Conservation (phyloP, 2,329 filamentous ascomycete genomes). For the Cladosporium velox region DNA sequence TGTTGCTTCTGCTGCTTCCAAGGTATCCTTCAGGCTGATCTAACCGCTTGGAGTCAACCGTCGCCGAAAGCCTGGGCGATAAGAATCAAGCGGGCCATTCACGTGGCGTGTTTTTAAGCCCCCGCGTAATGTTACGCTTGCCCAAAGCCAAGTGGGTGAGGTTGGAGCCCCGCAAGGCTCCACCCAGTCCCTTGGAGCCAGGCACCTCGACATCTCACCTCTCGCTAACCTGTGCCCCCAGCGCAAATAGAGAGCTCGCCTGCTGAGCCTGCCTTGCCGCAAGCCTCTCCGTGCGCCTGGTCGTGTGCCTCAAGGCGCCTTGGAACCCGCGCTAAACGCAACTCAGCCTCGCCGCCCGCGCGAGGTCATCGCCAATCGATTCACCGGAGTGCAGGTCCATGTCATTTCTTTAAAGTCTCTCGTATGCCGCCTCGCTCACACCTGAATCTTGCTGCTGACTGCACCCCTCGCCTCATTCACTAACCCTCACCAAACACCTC, state of each 20-base stretch:
- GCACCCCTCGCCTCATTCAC: background rate
- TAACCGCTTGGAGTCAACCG: background rate
- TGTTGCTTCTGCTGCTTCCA: conserved; percentile 13
- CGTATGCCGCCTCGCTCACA: background rate
- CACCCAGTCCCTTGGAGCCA: background rate
- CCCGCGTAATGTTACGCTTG: no score
- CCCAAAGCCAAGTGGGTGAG: no score
- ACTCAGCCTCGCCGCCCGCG: conserved; percentile 3
- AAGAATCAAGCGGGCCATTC: no score
- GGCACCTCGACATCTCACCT: background rate
- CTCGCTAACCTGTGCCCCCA: conserved; percentile 9
- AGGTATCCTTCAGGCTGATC: background rate
- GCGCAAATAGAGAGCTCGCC: conserved; percentile 9
- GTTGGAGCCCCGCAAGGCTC: no score
- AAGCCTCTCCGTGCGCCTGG: conserved; percentile 17
- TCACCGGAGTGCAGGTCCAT: conserved; percentile 5
- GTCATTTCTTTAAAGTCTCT: conserved; percentile 9
- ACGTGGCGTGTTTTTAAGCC: no score
- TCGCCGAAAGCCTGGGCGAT: conserved; percentile 4
- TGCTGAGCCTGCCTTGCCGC: no score
- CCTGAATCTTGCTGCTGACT: conserved; percentile 5
- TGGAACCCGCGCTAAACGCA: conserved; percentile 14
- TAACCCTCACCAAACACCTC: background rate
- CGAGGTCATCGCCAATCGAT: conserved; percentile 14
- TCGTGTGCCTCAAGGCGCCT: conserved; percentile 18